Base-by-base conservation (phyloP, 1,284 basidiomycete species). In the Agaricales sp. region DNA sequence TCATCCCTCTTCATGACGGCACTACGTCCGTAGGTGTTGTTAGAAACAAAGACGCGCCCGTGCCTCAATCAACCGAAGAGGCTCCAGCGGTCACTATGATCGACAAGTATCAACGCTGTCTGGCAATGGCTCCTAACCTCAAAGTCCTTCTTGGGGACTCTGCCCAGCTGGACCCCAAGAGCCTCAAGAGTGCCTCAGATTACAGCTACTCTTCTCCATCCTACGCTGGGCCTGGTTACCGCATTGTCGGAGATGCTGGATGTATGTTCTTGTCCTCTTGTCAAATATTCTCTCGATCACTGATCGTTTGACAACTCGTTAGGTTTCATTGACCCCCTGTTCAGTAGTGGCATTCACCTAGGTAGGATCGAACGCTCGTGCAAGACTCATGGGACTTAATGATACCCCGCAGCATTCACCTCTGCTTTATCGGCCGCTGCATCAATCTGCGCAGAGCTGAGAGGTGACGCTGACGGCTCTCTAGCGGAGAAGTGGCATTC, bases 301-400 rank as follows among this genome's bases (percentile, higher is more conserved):
- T 6, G 14, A 30, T 30, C 26, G 6, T 30, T 30, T 6, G 14
- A 30, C 26, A n/a, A n/a, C 30, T 35, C n/a, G 11, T 8, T 35
- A 41, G 75, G 78, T 1, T 80, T 81, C 59, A 80, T 81, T 49
- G 78, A 81, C 52, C 78, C 78, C 0, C 74, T 78, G 60, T 80
- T 82, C 61, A 77, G 74, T 2, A 78, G 77, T 13, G 80, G 80
- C 0, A 68, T 82, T 3, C 80, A 82, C 54, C 67, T 82, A 2
- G 39, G 39, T 41, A 20, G 19, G 39, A 4, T 6, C 26, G 14
- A n/a, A n/a, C n/a, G n/a, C n/a, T n/a, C n/a, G n/a, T n/a, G n/a
- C n/a, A n/a, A 35, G 30, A 35, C 30, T 35, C 30, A 35, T 35
- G 11, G 8, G 8, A 11, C 13, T 41, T 41, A 41, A 18, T 16